Evolutionary conservation across 768 basidiomycete genomes (phyloP), one percentile per base, ranked within the genome.

Genomic region (Russula olivacea): DNA sequence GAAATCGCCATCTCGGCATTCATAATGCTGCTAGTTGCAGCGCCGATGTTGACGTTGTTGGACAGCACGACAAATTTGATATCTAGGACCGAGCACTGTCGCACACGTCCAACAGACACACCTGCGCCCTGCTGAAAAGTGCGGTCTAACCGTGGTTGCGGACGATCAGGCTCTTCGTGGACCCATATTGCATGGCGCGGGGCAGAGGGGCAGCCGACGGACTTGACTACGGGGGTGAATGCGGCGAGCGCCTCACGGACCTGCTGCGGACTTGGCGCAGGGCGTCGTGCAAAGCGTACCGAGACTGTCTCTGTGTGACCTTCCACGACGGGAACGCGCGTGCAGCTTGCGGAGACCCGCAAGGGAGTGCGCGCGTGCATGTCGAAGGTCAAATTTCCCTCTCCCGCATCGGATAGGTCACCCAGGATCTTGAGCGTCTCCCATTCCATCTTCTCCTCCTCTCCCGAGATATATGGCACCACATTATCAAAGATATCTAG

Each of bases 381-480:
- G 72, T 97, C 95, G 73, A 97, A 98, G 12, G 81, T 70, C 61
- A 81, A 82, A 6, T 72, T 66, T 2, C 81, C 82, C 36, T 60
- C 21, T 21, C 25, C 28, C 32, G 25, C 6, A 14, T 86, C 84
- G 3, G 78, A 69, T 61, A 98, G 69, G 3, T 88, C 93, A 25
- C 97, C 96, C 23, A 99, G 85, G 70, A 99, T 99, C 79, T 98
- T 99, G 69, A 90, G 82, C 7, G 92, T 88, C 77, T 99, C 97
- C 97, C 97, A 99, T 73, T 99, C 96, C 67, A 98, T 93, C 74
- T 98, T 99, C 72, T 98, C 97, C 70, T 93, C 91, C 71, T 98
- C 96, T 54, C 95, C 93, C 19, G 83, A 75, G 73, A 99, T 98
- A 75, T 91, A 87, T 5, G 97, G 97, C 1, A 99, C 87, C 72